Evolutionary conservation across 1,284 basidiomycete species (phyloP), one percentile per base, ranked within the genome.

Genomic region (Ceratobasidium sp.): DNA sequence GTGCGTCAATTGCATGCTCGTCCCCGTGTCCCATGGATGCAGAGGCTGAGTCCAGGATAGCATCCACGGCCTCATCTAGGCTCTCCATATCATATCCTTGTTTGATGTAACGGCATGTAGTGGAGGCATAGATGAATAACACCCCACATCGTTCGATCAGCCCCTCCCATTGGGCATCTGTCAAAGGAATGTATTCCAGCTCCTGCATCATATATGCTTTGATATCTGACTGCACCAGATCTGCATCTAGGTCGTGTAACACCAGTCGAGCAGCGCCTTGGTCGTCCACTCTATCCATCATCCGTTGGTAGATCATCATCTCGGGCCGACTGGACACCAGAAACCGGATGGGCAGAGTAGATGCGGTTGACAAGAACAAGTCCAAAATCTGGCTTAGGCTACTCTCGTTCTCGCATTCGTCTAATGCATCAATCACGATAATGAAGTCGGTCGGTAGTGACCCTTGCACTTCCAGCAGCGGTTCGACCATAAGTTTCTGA

Each of bases 361-460:
- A 2, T 1, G 62, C 8, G 29, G 19, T 14, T 9, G 9, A 11
- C 11, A 66, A 23, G 7, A 66, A 41, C 9, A 19, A 2, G 0
- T 46, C 41, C 9, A 71, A 39, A 2, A 68, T 23, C 6, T 42
- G 36, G 36, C 64, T 23, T 1, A 47, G 25, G 6, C 23, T 30
- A 14, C 21, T 14, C 7, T 30, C 47, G 14, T 39, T 39, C 4
- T 21, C 23, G 53, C 70, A 71, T 41, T 71, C 70, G 36, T 71
- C 70, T 27, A 71, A 29, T 0, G 70, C 70, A 27, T 71, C 70
- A 21, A 71, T 68, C n/a, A 68, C 56, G 19, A 71, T 30, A 1
- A 69, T 50, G 7, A 47, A 21, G 6, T 19, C 25, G 4, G 7
- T 16, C 9, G 62, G 62, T 8, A 66, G 11, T 1, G 52, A 14